phyloP scores from a whole-genome alignment of 2,329 filamentous ascomycete genomes.

The Fusarium anguioides region DNA sequence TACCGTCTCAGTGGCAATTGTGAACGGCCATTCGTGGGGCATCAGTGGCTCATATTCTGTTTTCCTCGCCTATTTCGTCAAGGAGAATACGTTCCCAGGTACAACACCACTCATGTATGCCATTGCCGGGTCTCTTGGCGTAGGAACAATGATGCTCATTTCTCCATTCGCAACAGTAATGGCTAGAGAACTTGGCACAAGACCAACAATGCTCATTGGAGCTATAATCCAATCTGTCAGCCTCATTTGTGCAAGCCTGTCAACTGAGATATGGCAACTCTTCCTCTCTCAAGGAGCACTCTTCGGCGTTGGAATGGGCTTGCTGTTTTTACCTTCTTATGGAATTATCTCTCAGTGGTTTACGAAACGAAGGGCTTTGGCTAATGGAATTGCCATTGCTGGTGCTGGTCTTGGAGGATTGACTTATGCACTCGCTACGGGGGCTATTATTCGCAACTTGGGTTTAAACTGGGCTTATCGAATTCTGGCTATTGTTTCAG shows the following conservation, averaged over 20 bases:
- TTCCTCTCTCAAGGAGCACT: conserved; percentile 69
- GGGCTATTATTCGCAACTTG: conserved; percentile 64
- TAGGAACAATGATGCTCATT: conserved; percentile 56
- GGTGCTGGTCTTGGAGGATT: conserved; percentile 59
- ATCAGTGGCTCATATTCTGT: conserved; percentile 62
- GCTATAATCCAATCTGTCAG: conserved; percentile 62
- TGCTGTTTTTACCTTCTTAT: conserved; percentile 66
- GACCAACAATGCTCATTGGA: conserved; percentile 60
- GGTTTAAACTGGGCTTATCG: conserved; percentile 68
- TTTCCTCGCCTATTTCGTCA: conserved; percentile 67
- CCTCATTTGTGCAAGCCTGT: conserved; percentile 65
- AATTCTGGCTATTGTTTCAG: conserved; percentile 59
- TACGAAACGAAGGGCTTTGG: conserved; percentile 62
- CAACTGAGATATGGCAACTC: conserved; percentile 67
- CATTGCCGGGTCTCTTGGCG: conserved; percentile 68
- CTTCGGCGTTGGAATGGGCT: conserved; percentile 71
- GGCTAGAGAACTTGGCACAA: conserved; percentile 47
- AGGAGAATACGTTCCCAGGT: conserved; percentile 60
- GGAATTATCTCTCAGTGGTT: conserved; percentile 73
- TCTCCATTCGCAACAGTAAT: conserved; percentile 53
- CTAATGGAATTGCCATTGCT: conserved; percentile 65
- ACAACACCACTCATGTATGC: conserved; percentile 67
- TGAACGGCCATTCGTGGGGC: conserved; percentile 55
- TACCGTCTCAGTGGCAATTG: conserved; percentile 46
- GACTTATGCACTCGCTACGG: conserved; percentile 38